phyloP scores from a whole-genome alignment of 208 protist genomes.

The Entamoeba invadens region DNA sequence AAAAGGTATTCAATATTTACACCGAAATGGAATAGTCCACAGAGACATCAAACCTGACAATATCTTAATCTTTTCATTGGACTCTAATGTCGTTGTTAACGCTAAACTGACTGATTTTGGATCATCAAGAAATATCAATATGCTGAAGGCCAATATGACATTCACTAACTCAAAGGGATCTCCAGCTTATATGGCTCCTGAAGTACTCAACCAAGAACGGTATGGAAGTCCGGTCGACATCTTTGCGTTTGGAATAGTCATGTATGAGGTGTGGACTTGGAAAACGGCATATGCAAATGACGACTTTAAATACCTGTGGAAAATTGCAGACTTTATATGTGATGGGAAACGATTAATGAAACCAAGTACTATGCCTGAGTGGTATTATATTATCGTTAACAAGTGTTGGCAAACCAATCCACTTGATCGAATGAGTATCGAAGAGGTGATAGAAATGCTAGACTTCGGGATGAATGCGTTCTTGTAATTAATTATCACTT shows the following conservation, averaged over 20 bases:
- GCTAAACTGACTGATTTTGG: neutral
- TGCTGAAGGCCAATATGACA: neutral
- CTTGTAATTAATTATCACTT: no score
- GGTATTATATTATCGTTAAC: neutral
- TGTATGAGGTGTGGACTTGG: neutral
- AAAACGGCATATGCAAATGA: neutral
- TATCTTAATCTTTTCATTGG: neutral
- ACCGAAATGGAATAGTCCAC: neutral
- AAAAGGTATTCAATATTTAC: neutral
- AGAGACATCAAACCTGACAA: neutral
- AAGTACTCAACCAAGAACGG: neutral
- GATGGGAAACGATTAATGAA: neutral
- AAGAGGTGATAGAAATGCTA: neutral
- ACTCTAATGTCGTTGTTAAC: neutral
- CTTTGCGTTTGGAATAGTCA: neutral
- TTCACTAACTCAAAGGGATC: neutral
- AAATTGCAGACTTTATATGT: neutral
- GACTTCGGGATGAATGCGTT: neutral
- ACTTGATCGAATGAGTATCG: neutral
- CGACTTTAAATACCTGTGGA: neutral
- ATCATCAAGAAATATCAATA: neutral
- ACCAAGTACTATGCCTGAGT: neutral
- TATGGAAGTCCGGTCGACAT: neutral
- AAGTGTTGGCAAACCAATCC: neutral
- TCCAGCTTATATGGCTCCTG: neutral